Conservation (phyloP, 768 basidiomycete genomes). For the Hemileccinum impolitum region DNA sequence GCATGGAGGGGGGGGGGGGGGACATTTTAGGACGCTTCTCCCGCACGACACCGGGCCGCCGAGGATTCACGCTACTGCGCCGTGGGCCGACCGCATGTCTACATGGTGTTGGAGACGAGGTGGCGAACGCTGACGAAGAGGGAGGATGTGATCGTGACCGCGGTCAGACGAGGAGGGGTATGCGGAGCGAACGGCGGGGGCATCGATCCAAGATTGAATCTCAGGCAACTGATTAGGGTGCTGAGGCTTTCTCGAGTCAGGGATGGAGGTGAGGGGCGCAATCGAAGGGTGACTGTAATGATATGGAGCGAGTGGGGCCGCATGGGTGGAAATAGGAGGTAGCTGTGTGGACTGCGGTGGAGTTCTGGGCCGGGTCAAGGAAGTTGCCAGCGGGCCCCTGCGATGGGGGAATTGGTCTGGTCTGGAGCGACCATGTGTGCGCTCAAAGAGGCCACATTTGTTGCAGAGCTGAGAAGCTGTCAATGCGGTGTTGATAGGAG, state of each 20-base stretch:
- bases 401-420: constrained; percentile 83
- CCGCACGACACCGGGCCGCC: constrained; percentile 20
- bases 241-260: constrained; percentile 33
- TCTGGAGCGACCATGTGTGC: constrained; percentile 73
- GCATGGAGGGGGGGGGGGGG: constrained; percentile 6
- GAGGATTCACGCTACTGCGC: constrained; percentile 27
- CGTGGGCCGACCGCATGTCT: constrained; percentile 32
- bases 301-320: constrained; percentile 41
- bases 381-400: constrained; percentile 60
- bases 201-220: constrained; percentile 47
- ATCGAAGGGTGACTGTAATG: constrained; percentile 53
- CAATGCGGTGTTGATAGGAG: constrained; percentile 4
- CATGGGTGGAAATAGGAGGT: constrained; percentile 43
- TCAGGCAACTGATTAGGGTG: constrained; percentile 42
- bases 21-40: neutral
- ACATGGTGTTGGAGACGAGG: constrained; percentile 33
- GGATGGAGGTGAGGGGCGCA: constrained; percentile 41
- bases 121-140: constrained; percentile 32
- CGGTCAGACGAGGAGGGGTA: constrained; percentile 31
- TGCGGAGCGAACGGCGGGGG: constrained; percentile 26
- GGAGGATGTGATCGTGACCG: constrained; percentile 27
- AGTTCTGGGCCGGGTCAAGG: constrained; percentile 45
- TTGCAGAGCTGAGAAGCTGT: constrained; percentile 37
- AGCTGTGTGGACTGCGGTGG: constrained; percentile 45
- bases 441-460: constrained; percentile 80